phyloP scores from a whole-genome alignment of 495 filamentous ascomycete genomes.

The Amorphotheca resinae region DNA sequence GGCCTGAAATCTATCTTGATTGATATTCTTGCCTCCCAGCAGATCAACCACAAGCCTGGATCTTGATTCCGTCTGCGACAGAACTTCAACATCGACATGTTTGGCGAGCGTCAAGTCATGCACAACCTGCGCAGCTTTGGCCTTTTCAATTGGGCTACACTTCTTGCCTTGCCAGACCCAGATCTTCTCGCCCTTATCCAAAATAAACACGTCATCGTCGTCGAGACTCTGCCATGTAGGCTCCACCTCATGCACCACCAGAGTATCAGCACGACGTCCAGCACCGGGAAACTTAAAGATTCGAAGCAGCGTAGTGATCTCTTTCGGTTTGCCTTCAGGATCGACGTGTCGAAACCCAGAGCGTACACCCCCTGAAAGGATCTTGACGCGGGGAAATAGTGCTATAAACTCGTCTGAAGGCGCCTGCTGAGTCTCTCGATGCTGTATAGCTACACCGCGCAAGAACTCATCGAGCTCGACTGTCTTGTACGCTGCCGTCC shows the following conservation, averaged over 20 bases:
- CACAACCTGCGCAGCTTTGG: slow-evolving; percentile 49
- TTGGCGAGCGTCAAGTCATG: slow-evolving; percentile 48
- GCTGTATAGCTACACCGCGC: slow-evolving; percentile 43
- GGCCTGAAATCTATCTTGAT: slow-evolving; percentile 23
- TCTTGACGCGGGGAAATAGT: slow-evolving; percentile 41
- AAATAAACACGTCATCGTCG: slow-evolving; percentile 48
- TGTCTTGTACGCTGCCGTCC: slow-evolving; percentile 52
- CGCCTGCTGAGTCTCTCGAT: slow-evolving; percentile 43
- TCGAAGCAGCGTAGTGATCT: slow-evolving; percentile 37
- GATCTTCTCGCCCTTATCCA: slow-evolving; percentile 47
- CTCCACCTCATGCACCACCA: slow-evolving; percentile 50
- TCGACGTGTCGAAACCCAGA: slow-evolving; percentile 50
- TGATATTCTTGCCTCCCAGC: slow-evolving; percentile 37
- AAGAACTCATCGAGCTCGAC: slow-evolving; percentile 54
- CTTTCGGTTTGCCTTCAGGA: slow-evolving; percentile 25
- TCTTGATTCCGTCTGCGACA: slow-evolving; percentile 43
- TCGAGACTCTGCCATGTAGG: slow-evolving; percentile 47
- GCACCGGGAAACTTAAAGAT: slow-evolving; percentile 42
- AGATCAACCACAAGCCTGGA: slow-evolving; percentile 38
- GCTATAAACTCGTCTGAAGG: slow-evolving; percentile 44
- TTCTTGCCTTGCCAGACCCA: slow-evolving; percentile 53
- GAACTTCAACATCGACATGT: slow-evolving; percentile 47
- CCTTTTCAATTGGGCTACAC: slow-evolving; percentile 53
- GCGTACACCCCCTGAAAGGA: slow-evolving; percentile 44
- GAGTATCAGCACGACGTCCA: slow-evolving; percentile 26